phyloP scores from a whole-genome alignment of 768 basidiomycete species.

The Mycena galopus region DNA sequence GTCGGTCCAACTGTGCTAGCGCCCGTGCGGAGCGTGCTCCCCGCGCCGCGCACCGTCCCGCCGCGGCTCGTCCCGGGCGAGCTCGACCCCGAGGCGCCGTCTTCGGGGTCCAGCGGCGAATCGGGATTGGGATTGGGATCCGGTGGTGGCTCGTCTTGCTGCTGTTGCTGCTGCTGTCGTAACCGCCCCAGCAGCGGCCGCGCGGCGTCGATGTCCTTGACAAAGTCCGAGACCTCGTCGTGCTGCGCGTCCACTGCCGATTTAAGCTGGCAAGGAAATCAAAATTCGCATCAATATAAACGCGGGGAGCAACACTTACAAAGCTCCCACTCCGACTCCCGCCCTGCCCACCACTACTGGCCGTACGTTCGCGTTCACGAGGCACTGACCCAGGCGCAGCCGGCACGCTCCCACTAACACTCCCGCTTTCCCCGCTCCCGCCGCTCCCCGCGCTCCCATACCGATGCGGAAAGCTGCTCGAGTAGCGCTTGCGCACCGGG shows the following conservation, averaged over 20 bases:
- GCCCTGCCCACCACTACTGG: constrained; percentile 37
- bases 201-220: constrained; percentile 80
- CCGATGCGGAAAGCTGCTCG: constrained; percentile 83
- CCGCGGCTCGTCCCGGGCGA: constrained; percentile 32
- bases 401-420: not conserved
- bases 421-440: constrained; percentile 38
- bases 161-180: constrained; percentile 42
- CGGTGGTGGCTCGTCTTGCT: constrained; percentile 25
- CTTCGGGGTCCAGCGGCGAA: not conserved
- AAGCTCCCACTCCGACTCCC: constrained; percentile 39
- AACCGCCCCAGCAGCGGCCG: constrained; percentile 70
- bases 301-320: constrained; percentile 16
- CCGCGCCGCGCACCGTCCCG: constrained; percentile 28
- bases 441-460: constrained; percentile 63
- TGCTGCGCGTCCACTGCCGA: constrained; percentile 42
- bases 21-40: constrained; percentile 8
- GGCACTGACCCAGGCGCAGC: not conserved
- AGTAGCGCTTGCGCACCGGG: constrained; percentile 72
- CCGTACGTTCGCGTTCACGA: not conserved
- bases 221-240: constrained; percentile 83
- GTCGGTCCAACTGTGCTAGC: constrained; percentile 25
- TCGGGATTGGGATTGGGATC: constrained; percentile 1
- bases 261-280: constrained; percentile 6
- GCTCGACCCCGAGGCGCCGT: constrained; percentile 12
- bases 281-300: too few relatives aligned